A percentile compares a stretch with the other conserved stretches of the same genome.
Conservation (phyloP, 768 basidiomycete species). For the Boletus pseudo-olivaceus region DNA sequence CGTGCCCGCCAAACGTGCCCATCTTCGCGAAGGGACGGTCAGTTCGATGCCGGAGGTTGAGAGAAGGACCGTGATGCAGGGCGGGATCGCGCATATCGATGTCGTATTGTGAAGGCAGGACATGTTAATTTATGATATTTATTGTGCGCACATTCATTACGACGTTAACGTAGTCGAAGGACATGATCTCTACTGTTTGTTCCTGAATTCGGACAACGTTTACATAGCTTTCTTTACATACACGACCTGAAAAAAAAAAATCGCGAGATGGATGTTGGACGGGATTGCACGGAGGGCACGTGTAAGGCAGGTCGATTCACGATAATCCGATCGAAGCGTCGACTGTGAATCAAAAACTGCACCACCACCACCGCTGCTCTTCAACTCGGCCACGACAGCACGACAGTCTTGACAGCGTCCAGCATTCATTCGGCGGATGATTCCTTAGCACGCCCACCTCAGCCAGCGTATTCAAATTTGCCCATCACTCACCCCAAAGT, state of each 20-base stretch:
- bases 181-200: neutral
- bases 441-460: neutral
- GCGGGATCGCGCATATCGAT: constrained; percentile 28
- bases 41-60: constrained; percentile 24
- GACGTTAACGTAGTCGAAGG: neutral
- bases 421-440: neutral
- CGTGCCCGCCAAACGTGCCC: constrained; percentile 15
- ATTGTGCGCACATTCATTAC: neutral
- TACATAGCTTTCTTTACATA: neutral
- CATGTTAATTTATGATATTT: constrained; percentile 20
- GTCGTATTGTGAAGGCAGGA: constrained; percentile 16
- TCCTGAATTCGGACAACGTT: neutral
- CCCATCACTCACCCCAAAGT: neutral
- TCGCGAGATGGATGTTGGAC: neutral
- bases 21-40: constrained; percentile 16
- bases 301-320: constrained; percentile 12
- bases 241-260: neutral
- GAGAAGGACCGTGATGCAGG: constrained; percentile 14
- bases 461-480: neutral
- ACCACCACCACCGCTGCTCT: neutral
- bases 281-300: constrained; percentile 12
- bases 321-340: constrained; percentile 23
- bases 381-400: neutral
- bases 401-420: neutral
- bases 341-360: constrained; percentile 15